Evolutionary conservation across 768 basidiomycete species (phyloP).

Genomic region (Pleurotus salmoneostramineus): DNA sequence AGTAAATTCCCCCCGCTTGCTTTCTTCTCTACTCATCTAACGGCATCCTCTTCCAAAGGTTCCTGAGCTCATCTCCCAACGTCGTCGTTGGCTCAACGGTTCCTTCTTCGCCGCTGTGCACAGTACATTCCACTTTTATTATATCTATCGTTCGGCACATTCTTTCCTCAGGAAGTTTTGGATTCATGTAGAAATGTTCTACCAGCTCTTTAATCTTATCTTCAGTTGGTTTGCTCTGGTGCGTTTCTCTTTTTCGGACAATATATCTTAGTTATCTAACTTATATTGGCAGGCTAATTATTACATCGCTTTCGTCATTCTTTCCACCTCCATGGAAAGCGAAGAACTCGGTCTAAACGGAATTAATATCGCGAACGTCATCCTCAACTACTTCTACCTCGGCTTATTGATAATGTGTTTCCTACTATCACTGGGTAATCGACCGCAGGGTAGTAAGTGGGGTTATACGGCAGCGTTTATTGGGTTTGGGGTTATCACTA

Average conservation of each 20-base stretch:
- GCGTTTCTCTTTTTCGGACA: conserved; percentile 17
- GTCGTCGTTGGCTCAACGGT: conserved; percentile 95
- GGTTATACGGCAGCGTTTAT: conserved; percentile 82
- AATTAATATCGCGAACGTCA: conserved; percentile 69
- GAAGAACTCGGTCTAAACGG: conserved; percentile 48
- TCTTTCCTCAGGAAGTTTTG: conserved; percentile 80
- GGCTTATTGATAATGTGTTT: conserved; percentile 87
- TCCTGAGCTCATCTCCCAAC: conserved; percentile 92
- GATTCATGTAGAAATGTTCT: conserved; percentile 93
- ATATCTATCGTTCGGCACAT: conserved; percentile 91
- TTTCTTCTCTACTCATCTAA: background rate
- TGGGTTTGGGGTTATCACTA: conserved; percentile 85
- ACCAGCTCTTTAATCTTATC: conserved; percentile 85
- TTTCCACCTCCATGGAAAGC: conserved; percentile 73
- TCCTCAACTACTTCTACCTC: conserved; percentile 85
- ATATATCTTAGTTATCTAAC: background rate
- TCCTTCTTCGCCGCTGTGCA: conserved; percentile 98
- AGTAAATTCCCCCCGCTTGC: conserved; percentile 28
- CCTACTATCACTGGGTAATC: conserved; percentile 82
- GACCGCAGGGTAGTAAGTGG: conserved; percentile 88
- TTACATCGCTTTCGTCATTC: conserved; percentile 83
- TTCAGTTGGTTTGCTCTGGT: conserved; percentile 91
- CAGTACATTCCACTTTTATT: conserved; percentile 88
- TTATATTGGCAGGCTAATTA: conserved; percentile 67
- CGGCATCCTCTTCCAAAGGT: too few species aligned